A percentile compares a stretch with the other conserved stretches of the same genome.
phyloP scores from a whole-genome alignment of 495 filamentous ascomycete genomes.

The Podospora anserina region DNA sequence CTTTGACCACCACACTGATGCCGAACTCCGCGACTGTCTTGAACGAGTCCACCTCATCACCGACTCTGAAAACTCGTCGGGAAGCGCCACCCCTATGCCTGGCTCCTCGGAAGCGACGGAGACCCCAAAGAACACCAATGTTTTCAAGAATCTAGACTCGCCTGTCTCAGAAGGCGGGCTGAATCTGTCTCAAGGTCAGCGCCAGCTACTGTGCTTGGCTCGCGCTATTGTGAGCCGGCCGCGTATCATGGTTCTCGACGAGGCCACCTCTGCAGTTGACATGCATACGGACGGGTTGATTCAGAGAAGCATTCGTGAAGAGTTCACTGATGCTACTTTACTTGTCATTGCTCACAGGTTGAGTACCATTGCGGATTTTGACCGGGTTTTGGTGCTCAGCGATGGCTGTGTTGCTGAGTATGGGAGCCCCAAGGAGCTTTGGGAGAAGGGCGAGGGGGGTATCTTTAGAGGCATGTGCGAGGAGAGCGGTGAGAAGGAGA shows the following conservation, averaged over 20 bases:
- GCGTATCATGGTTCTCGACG: conserved; percentile 85
- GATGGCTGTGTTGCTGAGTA: conserved; percentile 72
- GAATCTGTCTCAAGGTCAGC: conserved; percentile 83
- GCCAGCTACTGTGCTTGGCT: conserved; percentile 84
- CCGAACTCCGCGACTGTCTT: conserved; percentile 69
- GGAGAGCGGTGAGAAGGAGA: conserved; percentile 67
- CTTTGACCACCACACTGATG: conserved; percentile 68
- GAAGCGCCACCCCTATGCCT: conserved; percentile 26
- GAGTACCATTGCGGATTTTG: conserved; percentile 83
- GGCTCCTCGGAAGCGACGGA: conserved; percentile 28
- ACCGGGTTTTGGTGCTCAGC: conserved; percentile 77
- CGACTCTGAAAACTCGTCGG: conserved; percentile 33
- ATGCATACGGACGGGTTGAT: conserved; percentile 82
- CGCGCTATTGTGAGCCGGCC: conserved; percentile 78
- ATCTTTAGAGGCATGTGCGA: conserved; percentile 72
- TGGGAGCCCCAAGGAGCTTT: conserved; percentile 65
- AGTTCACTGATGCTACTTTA: conserved; percentile 72
- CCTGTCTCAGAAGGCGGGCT: conserved; percentile 71
- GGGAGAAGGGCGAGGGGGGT: conserved; percentile 50
- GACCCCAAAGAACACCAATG: conserved; percentile 55
- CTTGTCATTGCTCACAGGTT: conserved; percentile 87
- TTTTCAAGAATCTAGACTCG: conserved; percentile 58
- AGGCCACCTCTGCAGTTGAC: conserved; percentile 86
- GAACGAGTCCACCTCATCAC: conserved; percentile 71
- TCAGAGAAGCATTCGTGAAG: conserved; percentile 75